These are phyloP conservation scores for Basidiobolus meristosporus DNA, from an alignment of 371 early-diverging fungal genomes.

Conservation along the genomic window DNA sequence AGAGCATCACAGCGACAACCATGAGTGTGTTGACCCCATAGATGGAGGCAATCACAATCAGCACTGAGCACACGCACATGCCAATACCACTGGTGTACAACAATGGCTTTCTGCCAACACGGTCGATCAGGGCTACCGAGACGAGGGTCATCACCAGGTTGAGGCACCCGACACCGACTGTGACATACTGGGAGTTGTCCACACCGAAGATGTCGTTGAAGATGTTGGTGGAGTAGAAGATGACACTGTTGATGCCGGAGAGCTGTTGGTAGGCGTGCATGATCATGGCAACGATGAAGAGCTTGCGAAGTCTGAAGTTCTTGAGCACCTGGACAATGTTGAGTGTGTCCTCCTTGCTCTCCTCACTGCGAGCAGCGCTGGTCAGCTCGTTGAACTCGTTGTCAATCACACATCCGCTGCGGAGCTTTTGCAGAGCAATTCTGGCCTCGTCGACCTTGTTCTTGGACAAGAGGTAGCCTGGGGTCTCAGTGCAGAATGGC, in stretches of 20 bases:
- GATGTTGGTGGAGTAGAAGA: slow-evolving; percentile 45
- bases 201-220: slow-evolving; percentile 20
- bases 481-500: slow-evolving; percentile 56
- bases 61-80: slow-evolving; percentile 20
- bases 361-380: slow-evolving; percentile 40
- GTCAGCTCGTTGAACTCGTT: slow-evolving; percentile 12
- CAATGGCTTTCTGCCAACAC: slow-evolving; percentile 48
- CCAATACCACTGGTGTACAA: slow-evolving; percentile 38
- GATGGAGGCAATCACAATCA: slow-evolving; percentile 30
- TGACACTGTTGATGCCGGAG: slow-evolving; percentile 71
- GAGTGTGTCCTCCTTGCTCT: not conserved
- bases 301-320: slow-evolving; percentile 22
- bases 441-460: slow-evolving; percentile 35
- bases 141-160: slow-evolving; percentile 31
- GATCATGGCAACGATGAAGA: slow-evolving; percentile 21
- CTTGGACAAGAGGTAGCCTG: slow-evolving; percentile 40
- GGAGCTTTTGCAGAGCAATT: slow-evolving; percentile 23
- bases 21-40: slow-evolving; percentile 26
- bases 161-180: slow-evolving; percentile 26
- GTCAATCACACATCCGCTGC: slow-evolving; percentile 33
- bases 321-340: slow-evolving; percentile 16
- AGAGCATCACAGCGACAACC: slow-evolving; percentile 47
- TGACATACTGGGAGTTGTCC: slow-evolving; percentile 18
- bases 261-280: slow-evolving; percentile 49
- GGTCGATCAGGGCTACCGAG: slow-evolving; percentile 39